Evolutionary conservation across 352 stramenopile species (phyloP).

Genomic region (Pythium vanterpoolii): DNA sequence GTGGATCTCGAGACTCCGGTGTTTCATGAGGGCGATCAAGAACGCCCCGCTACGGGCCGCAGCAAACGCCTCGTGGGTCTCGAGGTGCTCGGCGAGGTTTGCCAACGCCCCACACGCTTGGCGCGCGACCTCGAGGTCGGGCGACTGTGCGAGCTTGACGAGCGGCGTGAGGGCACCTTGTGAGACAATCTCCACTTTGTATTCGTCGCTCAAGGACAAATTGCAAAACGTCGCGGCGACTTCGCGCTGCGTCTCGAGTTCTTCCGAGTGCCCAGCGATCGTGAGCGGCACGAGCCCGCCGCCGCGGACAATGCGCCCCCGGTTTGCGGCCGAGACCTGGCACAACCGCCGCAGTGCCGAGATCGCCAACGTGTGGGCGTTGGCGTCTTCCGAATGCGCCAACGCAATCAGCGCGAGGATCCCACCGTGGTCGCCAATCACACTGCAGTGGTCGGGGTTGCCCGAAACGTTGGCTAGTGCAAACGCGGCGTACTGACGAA

Average conservation of each 20-base stretch:
- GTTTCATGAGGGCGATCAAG: constrained; percentile 79
- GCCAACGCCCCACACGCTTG: constrained; percentile 91
- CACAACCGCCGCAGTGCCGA: constrained; percentile 91
- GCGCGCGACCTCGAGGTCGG: constrained; percentile 90
- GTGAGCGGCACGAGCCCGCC: constrained; percentile 85
- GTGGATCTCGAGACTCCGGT: constrained; percentile 89
- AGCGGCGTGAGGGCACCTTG: constrained; percentile 77
- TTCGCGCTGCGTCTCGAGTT: constrained; percentile 94
- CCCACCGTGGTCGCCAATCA: constrained; percentile 90
- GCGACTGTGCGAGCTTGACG: constrained; percentile 83
- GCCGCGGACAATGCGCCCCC: constrained; percentile 80
- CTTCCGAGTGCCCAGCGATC: constrained; percentile 76
- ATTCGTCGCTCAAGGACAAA: constrained; percentile 90
- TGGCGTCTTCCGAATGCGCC: constrained; percentile 82
- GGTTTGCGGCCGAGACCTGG: constrained; percentile 87
- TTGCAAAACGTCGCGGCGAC: constrained; percentile 93
- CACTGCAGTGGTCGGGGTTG: constrained; percentile 82
- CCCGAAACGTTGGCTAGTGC: constrained; percentile 91
- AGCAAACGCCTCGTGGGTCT: constrained; percentile 91
- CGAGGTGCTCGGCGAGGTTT: constrained; percentile 93
- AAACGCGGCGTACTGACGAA: constrained; percentile 90
- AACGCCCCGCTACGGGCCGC: constrained; percentile 65
- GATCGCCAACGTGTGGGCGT: constrained; percentile 91
- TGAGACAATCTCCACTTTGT: constrained; percentile 89
- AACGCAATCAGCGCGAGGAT: constrained; percentile 90